Conservation (phyloP, 805 yeast genomes). For the Cyberlindnera bimundalis region DNA sequence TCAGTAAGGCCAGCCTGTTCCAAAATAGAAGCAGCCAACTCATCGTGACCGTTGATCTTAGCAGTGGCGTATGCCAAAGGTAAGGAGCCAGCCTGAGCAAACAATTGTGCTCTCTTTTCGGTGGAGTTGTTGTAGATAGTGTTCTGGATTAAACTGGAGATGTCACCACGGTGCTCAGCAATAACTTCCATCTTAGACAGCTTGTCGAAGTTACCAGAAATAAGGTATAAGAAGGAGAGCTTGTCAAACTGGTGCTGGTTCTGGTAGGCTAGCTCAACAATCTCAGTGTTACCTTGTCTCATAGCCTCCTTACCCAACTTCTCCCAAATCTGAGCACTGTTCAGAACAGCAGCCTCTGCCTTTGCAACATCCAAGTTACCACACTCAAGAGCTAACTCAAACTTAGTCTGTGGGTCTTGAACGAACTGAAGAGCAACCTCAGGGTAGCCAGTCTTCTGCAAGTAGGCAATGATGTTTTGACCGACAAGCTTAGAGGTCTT, state of each 20-base stretch:
- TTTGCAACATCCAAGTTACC: constrained; percentile 86
- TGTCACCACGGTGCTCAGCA: constrained; percentile 84
- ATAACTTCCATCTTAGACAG: constrained; percentile 81
- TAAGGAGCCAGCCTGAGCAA: constrained; percentile 72
- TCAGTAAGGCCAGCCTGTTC: constrained; percentile 65
- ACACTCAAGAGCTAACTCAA: constrained; percentile 92
- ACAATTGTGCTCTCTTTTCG: constrained; percentile 69
- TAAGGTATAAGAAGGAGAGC: constrained; percentile 81
- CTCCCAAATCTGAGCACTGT: constrained; percentile 71
- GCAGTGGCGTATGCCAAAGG: constrained; percentile 95
- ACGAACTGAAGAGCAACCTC: constrained; percentile 97
- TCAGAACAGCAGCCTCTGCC: constrained; percentile 77
- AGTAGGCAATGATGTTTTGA: constrained; percentile 91
- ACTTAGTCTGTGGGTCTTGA: constrained; percentile 92
- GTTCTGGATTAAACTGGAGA: constrained; percentile 76
- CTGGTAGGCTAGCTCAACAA: constrained; percentile 87
- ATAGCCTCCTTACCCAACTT: constrained; percentile 82
- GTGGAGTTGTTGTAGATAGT: constrained; percentile 73
- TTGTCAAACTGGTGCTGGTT: constrained; percentile 83
- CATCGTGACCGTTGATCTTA: constrained; percentile 76
- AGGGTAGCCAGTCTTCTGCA: constrained; percentile 94
- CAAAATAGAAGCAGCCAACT: constrained; percentile 68
- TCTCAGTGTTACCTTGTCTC: constrained; percentile 79
- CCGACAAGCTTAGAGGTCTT: constrained; percentile 90
- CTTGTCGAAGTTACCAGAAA: constrained; percentile 76